Percentiles rank a stretch among this genome's conserved stretches.
These are phyloP conservation scores for Amphibolis antarctica DNA, from an alignment of 106 monocot species.

Conservation along the genomic window DNA sequence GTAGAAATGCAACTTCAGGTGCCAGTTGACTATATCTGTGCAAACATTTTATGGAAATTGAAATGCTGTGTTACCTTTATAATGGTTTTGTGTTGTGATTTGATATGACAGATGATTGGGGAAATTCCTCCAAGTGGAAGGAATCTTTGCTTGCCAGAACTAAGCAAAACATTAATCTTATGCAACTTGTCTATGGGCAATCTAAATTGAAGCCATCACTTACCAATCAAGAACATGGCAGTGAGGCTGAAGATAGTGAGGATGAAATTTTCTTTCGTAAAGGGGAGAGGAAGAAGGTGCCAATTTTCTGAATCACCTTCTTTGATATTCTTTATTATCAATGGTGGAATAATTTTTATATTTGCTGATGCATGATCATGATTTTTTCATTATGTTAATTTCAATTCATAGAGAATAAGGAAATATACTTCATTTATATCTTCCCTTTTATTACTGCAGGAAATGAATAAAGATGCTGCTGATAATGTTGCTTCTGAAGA, in stretches of 20 bases:
- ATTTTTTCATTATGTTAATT: neutral
- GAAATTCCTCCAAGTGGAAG: constrained; percentile 76
- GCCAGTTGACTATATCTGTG: too few relatives aligned
- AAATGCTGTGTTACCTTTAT: neutral
- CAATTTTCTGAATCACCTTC: neutral
- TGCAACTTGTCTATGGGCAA: constrained; percentile 86
- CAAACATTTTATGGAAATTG: neutral
- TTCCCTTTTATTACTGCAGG: constrained; percentile 30
- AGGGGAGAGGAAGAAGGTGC: constrained; percentile 59
- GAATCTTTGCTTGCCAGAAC: constrained; percentile 55
- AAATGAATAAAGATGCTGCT: constrained; percentile 22
- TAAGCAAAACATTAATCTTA: constrained; percentile 49
- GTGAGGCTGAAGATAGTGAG: constrained; percentile 56
- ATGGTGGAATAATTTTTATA: neutral
- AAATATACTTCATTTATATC: neutral
- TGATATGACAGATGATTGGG: constrained; percentile 30
- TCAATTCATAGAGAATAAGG: too few relatives aligned
- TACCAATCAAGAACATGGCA: constrained; percentile 10
- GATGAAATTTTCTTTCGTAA: constrained; percentile 88
- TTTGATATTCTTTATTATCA: neutral
- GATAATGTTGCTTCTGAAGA: constrained; percentile 50
- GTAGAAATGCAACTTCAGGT: too few relatives aligned
- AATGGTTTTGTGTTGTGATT: neutral
- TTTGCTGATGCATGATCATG: neutral
- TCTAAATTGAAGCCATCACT: constrained; percentile 10